phyloP scores from a whole-genome alignment of 768 basidiomycete genomes.

The Leccinum disarticulatum region DNA sequence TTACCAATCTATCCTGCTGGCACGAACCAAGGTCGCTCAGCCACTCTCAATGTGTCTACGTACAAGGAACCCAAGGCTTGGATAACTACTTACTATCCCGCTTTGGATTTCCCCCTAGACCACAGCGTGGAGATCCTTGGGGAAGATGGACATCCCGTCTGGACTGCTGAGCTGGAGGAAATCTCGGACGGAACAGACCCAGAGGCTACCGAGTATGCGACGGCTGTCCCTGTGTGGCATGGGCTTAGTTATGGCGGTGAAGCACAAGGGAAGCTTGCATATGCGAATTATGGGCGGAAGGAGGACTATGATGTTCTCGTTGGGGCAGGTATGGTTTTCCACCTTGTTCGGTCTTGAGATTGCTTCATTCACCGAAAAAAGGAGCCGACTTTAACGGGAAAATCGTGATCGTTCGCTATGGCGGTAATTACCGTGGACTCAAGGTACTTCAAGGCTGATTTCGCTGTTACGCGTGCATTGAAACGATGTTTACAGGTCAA shows the following conservation, averaged over 20 bases:
- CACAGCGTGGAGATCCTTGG: constrained; percentile 56
- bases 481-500: constrained; percentile 52
- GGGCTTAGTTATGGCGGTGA: constrained; percentile 65
- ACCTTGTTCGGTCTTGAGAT: too few species aligned
- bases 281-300: constrained; percentile 61
- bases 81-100: constrained; percentile 73
- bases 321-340: neutral
- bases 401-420: constrained; percentile 79
- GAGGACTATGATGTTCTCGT: constrained; percentile 63
- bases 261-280: constrained; percentile 58
- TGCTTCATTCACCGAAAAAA: too few species aligned
- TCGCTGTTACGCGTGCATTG: neutral
- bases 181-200: constrained; percentile 63
- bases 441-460: constrained; percentile 50
- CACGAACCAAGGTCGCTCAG: constrained; percentile 48
- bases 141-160: constrained; percentile 46
- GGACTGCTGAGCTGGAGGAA: constrained; percentile 70
- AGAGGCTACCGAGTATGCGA: constrained; percentile 55
- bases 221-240: constrained; percentile 65
- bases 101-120: constrained; percentile 65
- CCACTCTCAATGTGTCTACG: constrained; percentile 48
- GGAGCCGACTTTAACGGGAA: constrained; percentile 62
- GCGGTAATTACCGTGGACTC: constrained; percentile 78
- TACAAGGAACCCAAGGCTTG: constrained; percentile 48
- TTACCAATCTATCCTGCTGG: constrained; percentile 58